These are phyloP conservation scores for Sporothrix dimorphospora DNA, from an alignment of 2,329 filamentous ascomycete species.

Conservation along the genomic window DNA sequence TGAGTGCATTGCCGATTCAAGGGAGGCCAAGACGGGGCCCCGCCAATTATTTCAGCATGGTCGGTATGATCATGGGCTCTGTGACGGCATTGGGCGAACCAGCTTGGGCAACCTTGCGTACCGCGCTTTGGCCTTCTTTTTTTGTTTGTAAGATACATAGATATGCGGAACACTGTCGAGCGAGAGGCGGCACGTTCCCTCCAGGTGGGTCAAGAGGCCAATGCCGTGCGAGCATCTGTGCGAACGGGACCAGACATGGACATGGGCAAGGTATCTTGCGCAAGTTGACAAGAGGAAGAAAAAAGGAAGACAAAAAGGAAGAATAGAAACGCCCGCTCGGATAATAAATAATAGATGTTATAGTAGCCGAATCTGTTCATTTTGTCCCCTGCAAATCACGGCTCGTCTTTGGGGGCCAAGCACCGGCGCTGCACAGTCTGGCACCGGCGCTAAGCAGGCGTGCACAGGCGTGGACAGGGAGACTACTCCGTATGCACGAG, in stretches of 20 bases:
- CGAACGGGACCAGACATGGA: conserved; percentile 11
- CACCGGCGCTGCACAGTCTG: no score
- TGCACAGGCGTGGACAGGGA: no score
- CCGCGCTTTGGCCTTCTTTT: conserved; percentile 11
- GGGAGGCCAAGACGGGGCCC: background rate
- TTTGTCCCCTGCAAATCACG: no score
- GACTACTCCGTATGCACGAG: no score
- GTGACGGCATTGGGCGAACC: conserved; percentile 15
- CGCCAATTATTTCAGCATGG: background rate
- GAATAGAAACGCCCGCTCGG: background rate
- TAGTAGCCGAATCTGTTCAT: no score
- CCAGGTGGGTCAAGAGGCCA: background rate
- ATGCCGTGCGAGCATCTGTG: conserved; percentile 17
- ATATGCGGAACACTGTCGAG: background rate
- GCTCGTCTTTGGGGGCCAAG: no score
- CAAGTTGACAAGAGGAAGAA: background rate
- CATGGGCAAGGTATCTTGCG: background rate
- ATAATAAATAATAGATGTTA: conserved; percentile 8
- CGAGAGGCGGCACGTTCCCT: conserved; percentile 1
- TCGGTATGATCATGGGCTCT: background rate
- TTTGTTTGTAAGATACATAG: background rate
- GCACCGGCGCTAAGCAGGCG: no score
- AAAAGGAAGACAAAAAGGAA: background rate
- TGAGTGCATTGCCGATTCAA: background rate
- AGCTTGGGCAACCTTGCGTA: background rate